Percentiles rank a stretch among this genome's conserved stretches.
These are phyloP conservation scores for Glebionis coronaria DNA, from an alignment of 129 eudicot genomes.

Conservation along the genomic window DNA sequence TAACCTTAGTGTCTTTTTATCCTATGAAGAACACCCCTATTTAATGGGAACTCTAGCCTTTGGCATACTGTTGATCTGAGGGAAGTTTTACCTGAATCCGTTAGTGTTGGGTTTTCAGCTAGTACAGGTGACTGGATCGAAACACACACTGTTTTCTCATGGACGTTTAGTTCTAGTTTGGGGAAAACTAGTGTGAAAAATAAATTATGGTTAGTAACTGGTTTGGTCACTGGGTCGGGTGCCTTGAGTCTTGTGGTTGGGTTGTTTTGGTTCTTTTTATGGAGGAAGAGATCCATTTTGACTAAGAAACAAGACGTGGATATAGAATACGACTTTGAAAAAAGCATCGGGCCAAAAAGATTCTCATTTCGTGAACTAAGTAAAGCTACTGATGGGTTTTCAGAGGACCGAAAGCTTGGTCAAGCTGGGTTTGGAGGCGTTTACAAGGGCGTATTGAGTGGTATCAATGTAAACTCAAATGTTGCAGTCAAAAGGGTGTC, in stretches of 20 bases:
- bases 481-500: slow-evolving; percentile 48
- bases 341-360: slow-evolving; percentile 38
- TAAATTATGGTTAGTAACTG: slow-evolving; percentile 21
- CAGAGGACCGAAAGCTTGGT: slow-evolving; percentile 49
- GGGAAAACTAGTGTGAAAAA: slow-evolving; percentile 18
- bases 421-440: slow-evolving; percentile 64
- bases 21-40: slow-evolving; percentile 17
- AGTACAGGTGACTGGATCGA: slow-evolving; percentile 41
- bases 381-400: slow-evolving; percentile 39
- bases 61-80: slow-evolving; percentile 35
- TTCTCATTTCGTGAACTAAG: slow-evolving; percentile 36
- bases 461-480: not conserved
- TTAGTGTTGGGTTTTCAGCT: slow-evolving; percentile 52
- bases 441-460: slow-evolving; percentile 40
- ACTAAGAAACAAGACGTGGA: slow-evolving; percentile 12
- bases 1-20: slow-evolving; percentile 40
- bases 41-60: slow-evolving; percentile 30
- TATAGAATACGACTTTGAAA: slow-evolving; percentile 36
- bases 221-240: slow-evolving; percentile 26
- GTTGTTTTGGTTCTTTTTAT: slow-evolving; percentile 27
- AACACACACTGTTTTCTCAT: slow-evolving; percentile 37
- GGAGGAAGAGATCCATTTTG: slow-evolving; percentile 25
- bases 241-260: slow-evolving; percentile 25
- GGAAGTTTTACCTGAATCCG: slow-evolving; percentile 38
- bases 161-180: slow-evolving; percentile 39